A percentile compares a stretch with the other conserved stretches of the same genome.
Conservation (phyloP, 371 early-diverging fungal species). For the Circinella minor region DNA sequence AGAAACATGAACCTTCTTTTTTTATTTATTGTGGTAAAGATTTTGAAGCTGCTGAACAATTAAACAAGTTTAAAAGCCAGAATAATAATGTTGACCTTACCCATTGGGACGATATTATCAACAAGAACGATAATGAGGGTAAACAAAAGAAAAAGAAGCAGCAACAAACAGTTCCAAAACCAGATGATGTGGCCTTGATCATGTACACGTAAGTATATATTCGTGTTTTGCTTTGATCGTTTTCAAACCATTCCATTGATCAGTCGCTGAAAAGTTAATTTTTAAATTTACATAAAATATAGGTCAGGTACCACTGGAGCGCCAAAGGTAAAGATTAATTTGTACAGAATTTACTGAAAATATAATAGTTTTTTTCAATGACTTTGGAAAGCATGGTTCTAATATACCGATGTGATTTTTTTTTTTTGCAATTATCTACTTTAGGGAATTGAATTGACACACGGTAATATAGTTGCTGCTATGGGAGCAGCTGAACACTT, state of each 20-base stretch:
- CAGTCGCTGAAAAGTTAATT: too few relatives aligned
- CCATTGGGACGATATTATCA: slow-evolving; percentile 35
- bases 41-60: slow-evolving; percentile 34
- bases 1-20: slow-evolving; percentile 28
- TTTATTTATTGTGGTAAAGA: slow-evolving; percentile 45
- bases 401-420: too few relatives aligned
- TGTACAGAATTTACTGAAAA: too few relatives aligned
- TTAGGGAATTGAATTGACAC: slow-evolving; percentile 64
- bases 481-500: slow-evolving; percentile 56
- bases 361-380: too few relatives aligned
- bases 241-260: too few relatives aligned
- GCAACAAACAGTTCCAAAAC: slow-evolving; percentile 42
- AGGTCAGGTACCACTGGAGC: slow-evolving; percentile 88
- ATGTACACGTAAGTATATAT: slow-evolving; percentile 63
- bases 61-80: slow-evolving; percentile 28
- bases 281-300: background rate
- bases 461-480: slow-evolving; percentile 76
- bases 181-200: slow-evolving; percentile 80
- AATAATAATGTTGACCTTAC: slow-evolving; percentile 18
- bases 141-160: slow-evolving; percentile 34
- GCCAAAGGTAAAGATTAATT: slow-evolving; percentile 48
- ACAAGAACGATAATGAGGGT: slow-evolving; percentile 12
- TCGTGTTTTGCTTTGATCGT: background rate
- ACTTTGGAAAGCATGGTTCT: too few relatives aligned
- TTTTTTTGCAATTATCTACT: too few relatives aligned